Conservation (phyloP, 345 rosid genomes). For the Boechera divaricarpa region DNA sequence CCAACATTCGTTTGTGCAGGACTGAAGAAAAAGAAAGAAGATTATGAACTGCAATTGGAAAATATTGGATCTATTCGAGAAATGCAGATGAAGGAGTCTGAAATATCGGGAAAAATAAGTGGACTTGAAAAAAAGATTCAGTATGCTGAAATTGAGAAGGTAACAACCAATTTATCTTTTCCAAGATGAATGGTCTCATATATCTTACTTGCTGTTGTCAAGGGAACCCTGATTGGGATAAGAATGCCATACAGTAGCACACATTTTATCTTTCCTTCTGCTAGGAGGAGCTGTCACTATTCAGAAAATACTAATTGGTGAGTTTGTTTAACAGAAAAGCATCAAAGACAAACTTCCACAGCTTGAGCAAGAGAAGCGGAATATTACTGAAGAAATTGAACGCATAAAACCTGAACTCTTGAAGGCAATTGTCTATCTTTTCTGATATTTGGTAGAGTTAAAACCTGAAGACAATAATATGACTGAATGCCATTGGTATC, state of each 20-base stretch:
- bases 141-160: constrained; percentile 97
- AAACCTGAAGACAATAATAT: constrained; percentile 25
- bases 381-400: constrained; percentile 65
- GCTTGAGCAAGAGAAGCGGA: constrained; percentile 75
- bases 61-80: constrained; percentile 94
- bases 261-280: constrained; percentile 14
- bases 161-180: constrained; percentile 37
- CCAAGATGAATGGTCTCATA: constrained; percentile 17
- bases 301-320: constrained; percentile 16
- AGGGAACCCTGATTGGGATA: constrained; percentile 1
- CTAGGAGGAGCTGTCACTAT: constrained; percentile 27
- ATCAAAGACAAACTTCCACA: constrained; percentile 79
- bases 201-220: constrained; percentile 10
- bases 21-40: constrained; percentile 76
- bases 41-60: constrained; percentile 74
- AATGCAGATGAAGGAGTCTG: constrained; percentile 93
- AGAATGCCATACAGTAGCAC: constrained; percentile 15
- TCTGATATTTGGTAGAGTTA: constrained; percentile 29
- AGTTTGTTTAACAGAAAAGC: constrained; percentile 67
- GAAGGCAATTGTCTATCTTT: constrained; percentile 57
- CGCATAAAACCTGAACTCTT: constrained; percentile 69
- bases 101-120: constrained; percentile 89
- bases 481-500: constrained; percentile 36
- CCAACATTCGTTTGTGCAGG: constrained; percentile 52
- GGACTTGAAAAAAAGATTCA: constrained; percentile 97